phyloP scores from a whole-genome alignment of 805 yeast genomes.

The Myxozyma nipponensis region DNA sequence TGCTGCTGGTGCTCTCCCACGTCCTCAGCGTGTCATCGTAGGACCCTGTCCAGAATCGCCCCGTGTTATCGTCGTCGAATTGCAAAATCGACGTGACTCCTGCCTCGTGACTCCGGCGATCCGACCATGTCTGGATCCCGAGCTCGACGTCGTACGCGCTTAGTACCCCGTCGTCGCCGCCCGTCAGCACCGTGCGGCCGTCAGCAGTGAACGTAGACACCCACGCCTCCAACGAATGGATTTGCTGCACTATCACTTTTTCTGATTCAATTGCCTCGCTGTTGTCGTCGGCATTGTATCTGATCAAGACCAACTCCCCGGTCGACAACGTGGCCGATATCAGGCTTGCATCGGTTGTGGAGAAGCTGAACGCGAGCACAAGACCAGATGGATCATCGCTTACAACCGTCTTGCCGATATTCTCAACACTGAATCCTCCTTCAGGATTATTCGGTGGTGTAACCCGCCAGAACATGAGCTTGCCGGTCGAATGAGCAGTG shows the following conservation, averaged over 20 bases:
- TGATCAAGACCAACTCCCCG: constrained; percentile 48
- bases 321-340: constrained; percentile 61
- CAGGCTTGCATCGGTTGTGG: constrained; percentile 41
- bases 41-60: constrained; percentile 76
- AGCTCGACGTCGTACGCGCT: constrained; percentile 39
- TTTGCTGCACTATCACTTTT: neutral
- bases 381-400: neutral
- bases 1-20: constrained; percentile 61
- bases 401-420: constrained; percentile 1
- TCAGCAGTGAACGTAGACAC: constrained; percentile 61
- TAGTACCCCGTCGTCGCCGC: constrained; percentile 83
- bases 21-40: constrained; percentile 77
- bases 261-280: neutral
- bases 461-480: constrained; percentile 59
- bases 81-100: constrained; percentile 84
- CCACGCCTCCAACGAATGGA: constrained; percentile 84
- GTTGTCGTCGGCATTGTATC: constrained; percentile 30
- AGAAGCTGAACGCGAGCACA: constrained; percentile 44
- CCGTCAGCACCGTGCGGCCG: constrained; percentile 53
- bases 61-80: constrained; percentile 39
- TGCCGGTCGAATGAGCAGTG: constrained; percentile 81
- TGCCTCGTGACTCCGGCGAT: constrained; percentile 69
- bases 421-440: neutral
- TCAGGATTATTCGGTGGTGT: too few relatives aligned
- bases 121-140: constrained; percentile 30